Evolutionary conservation across 179 eudicot genomes (phyloP), one percentile per base, ranked within the genome.

Genomic region (Drosera spatulata): DNA sequence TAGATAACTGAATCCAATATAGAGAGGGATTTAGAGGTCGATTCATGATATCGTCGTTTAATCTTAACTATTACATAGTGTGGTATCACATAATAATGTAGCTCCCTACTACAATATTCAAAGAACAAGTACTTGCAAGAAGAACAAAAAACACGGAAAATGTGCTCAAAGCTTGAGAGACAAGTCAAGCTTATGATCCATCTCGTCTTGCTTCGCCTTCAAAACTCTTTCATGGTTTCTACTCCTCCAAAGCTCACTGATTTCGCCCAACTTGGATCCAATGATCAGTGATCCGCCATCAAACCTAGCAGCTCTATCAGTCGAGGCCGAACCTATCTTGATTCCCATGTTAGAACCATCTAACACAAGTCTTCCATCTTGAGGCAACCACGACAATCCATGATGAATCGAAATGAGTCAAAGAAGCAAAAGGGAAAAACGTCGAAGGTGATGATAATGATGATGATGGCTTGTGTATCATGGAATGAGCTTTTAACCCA

Each of bases 401-500:
- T 46, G 49, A 5, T 59, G 67, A 2, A 12, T 52, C 2, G 41
- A 65, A 59, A 10, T 59, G 45, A 38, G 64, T 60, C 37, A 39
- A 55, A 56, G 53, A 15, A 37, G 51, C 6, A 46, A 53, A 51
- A 37, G 51, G 53, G 10, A 53, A 46, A 7, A 4, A 14, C 8
- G 50, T 42, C 39, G 39, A 13, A 38, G 46, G 14, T 22, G 33
- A 22, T 22, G 33, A 22, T 22, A 22, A 22, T n/a, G 64, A 12
- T n/a, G 45, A 49, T 6, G 62, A 8, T n/a, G 85, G 79, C 59
- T 83, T 80, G 39, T 80, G 80, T 43, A 78, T 71, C 78, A 78
- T 62, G 33, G 88, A 77, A 49, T 80, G 88, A 37, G 66, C 81
- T 54, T 83, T 80, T 63, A 83, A 66, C 15, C 88, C 88, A 13